Conservation (phyloP, 169 alveolate species). For the Plasmodium knowlesi region DNA sequence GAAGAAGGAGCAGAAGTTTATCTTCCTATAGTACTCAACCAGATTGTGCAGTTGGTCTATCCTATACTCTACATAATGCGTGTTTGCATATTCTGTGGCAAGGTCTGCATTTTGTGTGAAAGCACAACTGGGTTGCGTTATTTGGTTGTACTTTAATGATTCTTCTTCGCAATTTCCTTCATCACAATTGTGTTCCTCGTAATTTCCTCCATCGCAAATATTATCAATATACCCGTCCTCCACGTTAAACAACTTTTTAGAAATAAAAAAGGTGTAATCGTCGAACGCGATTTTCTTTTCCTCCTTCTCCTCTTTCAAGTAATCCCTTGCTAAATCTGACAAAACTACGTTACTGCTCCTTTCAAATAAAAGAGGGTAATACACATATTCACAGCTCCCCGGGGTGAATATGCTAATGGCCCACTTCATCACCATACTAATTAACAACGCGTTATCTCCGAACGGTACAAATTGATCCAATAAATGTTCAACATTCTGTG, state of each 20-base stretch:
- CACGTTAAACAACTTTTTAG: conserved; percentile 18
- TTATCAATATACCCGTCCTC: neutral
- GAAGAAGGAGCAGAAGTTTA: neutral
- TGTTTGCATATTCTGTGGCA: conserved; percentile 24
- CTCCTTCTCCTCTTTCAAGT: conserved; percentile 16
- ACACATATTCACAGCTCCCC: conserved; percentile 21
- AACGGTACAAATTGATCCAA: conserved; percentile 29
- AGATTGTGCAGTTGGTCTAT: conserved; percentile 16
- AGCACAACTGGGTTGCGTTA: neutral
- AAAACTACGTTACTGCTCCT: conserved; percentile 27
- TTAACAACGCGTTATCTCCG: conserved; percentile 27
- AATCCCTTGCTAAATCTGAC: conserved; percentile 37
- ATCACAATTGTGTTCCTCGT: neutral
- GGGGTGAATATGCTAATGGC: conserved; percentile 16
- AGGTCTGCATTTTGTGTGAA: neutral
- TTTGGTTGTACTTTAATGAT: neutral
- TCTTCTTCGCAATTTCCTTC: neutral
- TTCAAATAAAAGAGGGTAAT: conserved; percentile 30
- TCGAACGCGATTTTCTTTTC: conserved; percentile 25
- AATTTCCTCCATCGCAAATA: neutral
- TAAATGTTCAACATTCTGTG: conserved; percentile 36
- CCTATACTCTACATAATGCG: conserved; percentile 22
- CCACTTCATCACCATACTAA: conserved; percentile 37
- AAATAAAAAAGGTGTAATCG: conserved; percentile 34
- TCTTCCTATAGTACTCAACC: conserved; percentile 6